Evolutionary conservation across 2,329 filamentous ascomycete species (phyloP).

Genomic region (Sphaerostilbella broomeana): DNA sequence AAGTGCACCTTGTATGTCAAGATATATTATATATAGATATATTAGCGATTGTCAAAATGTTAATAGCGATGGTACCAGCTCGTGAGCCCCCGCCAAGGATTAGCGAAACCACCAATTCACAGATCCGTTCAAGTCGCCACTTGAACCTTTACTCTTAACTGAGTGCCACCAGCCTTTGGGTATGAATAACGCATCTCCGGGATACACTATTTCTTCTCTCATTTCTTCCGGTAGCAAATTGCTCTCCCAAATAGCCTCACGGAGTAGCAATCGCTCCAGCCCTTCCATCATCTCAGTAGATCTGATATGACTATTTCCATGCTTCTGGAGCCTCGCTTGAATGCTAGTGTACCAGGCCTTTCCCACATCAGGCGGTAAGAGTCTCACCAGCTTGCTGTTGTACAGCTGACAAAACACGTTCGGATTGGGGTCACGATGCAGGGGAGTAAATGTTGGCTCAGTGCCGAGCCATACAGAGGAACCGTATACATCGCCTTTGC

Average conservation of each 20-base stretch:
- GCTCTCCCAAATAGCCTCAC: slow-evolving; percentile 62
- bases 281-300: slow-evolving; percentile 91
- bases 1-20: no score
- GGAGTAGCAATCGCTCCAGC: slow-evolving; percentile 57
- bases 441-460: slow-evolving; percentile 79
- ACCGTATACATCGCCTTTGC: slow-evolving; percentile 78
- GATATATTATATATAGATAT: no score
- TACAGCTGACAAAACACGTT: slow-evolving; percentile 85
- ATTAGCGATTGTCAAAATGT: no score
- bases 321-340: slow-evolving; percentile 32
- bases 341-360: slow-evolving; percentile 54
- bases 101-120: slow-evolving; percentile 42
- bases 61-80: no score
- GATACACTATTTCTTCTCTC: slow-evolving; percentile 49
- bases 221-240: slow-evolving; percentile 27
- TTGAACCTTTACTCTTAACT: slow-evolving; percentile 31
- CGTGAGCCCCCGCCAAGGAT: not conserved
- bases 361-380: slow-evolving; percentile 61
- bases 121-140: slow-evolving; percentile 34
- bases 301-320: slow-evolving; percentile 49
- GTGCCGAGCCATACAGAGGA: slow-evolving; percentile 84
- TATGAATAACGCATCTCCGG: slow-evolving; percentile 41
- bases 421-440: slow-evolving; percentile 89
- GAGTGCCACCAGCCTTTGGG: slow-evolving; percentile 42
- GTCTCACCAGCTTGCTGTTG: slow-evolving; percentile 64